Conservation (phyloP, 2,329 filamentous ascomycete species). For the Escovopsis sp. region DNA sequence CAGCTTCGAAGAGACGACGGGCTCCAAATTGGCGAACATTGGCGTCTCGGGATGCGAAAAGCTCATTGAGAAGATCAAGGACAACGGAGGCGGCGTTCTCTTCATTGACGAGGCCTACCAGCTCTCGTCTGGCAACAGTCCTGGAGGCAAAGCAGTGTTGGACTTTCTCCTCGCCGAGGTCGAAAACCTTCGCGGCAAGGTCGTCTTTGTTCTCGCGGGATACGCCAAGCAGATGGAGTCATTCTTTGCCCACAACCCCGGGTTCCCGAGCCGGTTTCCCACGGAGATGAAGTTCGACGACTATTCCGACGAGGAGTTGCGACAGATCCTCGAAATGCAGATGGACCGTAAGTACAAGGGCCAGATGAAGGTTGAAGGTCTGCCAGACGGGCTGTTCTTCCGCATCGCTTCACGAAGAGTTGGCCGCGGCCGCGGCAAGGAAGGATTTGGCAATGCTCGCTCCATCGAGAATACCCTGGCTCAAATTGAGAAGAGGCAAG, state of each 20-base stretch:
- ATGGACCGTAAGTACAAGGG: slow-evolving; percentile 38
- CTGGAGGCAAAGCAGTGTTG: slow-evolving; percentile 44
- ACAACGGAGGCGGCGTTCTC: slow-evolving; percentile 48
- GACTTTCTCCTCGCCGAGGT: slow-evolving; percentile 59
- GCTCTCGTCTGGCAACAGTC: slow-evolving; percentile 41
- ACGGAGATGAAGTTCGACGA: slow-evolving; percentile 51
- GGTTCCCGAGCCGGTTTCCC: slow-evolving; percentile 54
- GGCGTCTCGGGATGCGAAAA: slow-evolving; percentile 44
- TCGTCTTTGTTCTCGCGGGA: slow-evolving; percentile 59
- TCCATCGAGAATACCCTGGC: slow-evolving; percentile 47
- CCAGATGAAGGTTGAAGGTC: slow-evolving; percentile 44
- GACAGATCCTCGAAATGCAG: slow-evolving; percentile 40
- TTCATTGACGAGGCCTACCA: slow-evolving; percentile 77
- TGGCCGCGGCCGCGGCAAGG: slow-evolving; percentile 43
- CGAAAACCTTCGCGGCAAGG: slow-evolving; percentile 53
- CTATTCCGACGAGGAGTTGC: slow-evolving; percentile 50
- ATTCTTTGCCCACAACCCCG: slow-evolving; percentile 61
- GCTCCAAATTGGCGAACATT: slow-evolving; percentile 46
- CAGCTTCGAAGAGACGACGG: slow-evolving; percentile 50
- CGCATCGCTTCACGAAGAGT: slow-evolving; percentile 47
- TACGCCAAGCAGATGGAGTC: slow-evolving; percentile 62
- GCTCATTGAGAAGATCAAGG: slow-evolving; percentile 30
- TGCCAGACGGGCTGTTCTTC: slow-evolving; percentile 42
- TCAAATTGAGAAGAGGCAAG: slow-evolving; percentile 41
- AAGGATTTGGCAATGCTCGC: slow-evolving; percentile 61